Evolutionary conservation across 352 stramenopile genomes (phyloP).

Genomic region (Pythium insidiosum): DNA sequence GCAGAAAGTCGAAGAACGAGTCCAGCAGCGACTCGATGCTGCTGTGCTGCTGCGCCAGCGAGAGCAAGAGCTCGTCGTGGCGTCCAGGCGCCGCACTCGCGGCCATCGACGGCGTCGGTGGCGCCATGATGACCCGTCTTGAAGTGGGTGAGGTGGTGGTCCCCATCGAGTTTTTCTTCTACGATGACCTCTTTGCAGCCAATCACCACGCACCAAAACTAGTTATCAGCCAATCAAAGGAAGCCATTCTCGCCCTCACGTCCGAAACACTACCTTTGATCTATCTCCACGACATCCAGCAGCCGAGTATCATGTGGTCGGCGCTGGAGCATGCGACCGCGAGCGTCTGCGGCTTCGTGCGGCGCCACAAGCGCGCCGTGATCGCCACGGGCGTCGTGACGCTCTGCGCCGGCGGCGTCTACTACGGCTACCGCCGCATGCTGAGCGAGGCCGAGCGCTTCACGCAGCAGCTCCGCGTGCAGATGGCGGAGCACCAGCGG

Average conservation of each 20-base stretch:
- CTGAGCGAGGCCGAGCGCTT: slow-evolving; percentile 62
- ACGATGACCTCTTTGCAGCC: no score
- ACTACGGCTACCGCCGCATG: slow-evolving; percentile 63
- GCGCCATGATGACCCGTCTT: no score
- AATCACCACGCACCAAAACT: no score
- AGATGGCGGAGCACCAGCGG: slow-evolving; percentile 72
- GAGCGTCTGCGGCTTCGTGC: slow-evolving; percentile 49
- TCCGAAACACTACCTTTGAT: no score
- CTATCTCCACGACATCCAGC: no score
- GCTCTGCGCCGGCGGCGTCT: slow-evolving; percentile 43
- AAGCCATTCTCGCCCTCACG: no score
- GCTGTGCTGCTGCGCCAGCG: slow-evolving; percentile 90
- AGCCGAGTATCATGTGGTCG: slow-evolving; percentile 56
- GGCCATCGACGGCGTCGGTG: no score
- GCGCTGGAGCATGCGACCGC: slow-evolving; percentile 41
- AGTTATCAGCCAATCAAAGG: no score
- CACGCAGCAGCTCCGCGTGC: slow-evolving; percentile 50
- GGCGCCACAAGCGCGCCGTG: slow-evolving; percentile 60
- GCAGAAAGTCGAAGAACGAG: slow-evolving; percentile 95
- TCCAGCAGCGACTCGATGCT: slow-evolving; percentile 96
- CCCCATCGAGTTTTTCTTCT: no score
- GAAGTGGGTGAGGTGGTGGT: no score
- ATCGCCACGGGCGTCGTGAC: slow-evolving; percentile 35
- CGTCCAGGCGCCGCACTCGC: no score
- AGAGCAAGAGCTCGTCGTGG: slow-evolving; percentile 83